phyloP scores from a whole-genome alignment of 306 rosid genomes.

The Glycine tomentella region DNA sequence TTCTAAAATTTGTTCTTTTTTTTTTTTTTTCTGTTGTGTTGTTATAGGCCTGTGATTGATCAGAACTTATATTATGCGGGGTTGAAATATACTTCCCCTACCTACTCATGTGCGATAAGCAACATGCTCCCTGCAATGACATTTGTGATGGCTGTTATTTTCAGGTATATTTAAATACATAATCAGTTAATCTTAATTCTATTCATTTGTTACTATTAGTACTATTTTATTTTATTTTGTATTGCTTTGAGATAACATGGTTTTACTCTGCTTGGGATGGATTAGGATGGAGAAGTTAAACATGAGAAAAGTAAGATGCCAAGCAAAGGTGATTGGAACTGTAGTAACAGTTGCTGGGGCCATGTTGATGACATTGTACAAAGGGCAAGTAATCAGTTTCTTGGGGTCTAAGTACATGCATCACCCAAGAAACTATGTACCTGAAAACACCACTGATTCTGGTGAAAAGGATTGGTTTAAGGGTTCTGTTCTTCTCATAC shows the following conservation, averaged over 20 bases:
- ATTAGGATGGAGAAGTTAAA: conserved; percentile 85
- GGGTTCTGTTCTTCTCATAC: conserved; percentile 83
- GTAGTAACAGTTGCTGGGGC: conserved; percentile 83
- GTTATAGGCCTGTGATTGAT: conserved; percentile 84
- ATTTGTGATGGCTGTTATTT: conserved; percentile 84
- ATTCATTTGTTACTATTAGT: too few species aligned
- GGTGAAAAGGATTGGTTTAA: conserved; percentile 72
- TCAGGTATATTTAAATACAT: conserved; percentile 56
- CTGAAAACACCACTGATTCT: conserved; percentile 39
- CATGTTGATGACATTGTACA: conserved; percentile 93
- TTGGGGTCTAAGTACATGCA: conserved; percentile 59
- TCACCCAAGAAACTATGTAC: conserved; percentile 48
- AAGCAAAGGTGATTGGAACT: conserved; percentile 87
- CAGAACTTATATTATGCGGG: conserved; percentile 91
- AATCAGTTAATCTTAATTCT: background rate
- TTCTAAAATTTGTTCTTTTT: background rate
- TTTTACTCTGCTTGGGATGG: conserved; percentile 9
- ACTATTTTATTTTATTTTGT: background rate
- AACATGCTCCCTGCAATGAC: conserved; percentile 96
- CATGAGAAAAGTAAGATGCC: conserved; percentile 64
- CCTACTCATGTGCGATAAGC: conserved; percentile 89
- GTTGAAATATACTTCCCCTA: conserved; percentile 83
- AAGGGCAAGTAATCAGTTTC: conserved; percentile 75
- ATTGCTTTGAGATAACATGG: conserved; percentile 34
- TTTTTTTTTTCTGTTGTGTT: conserved; percentile 8